Conservation (phyloP, 2,329 filamentous ascomycete genomes). For the Colletotrichum sp. region DNA sequence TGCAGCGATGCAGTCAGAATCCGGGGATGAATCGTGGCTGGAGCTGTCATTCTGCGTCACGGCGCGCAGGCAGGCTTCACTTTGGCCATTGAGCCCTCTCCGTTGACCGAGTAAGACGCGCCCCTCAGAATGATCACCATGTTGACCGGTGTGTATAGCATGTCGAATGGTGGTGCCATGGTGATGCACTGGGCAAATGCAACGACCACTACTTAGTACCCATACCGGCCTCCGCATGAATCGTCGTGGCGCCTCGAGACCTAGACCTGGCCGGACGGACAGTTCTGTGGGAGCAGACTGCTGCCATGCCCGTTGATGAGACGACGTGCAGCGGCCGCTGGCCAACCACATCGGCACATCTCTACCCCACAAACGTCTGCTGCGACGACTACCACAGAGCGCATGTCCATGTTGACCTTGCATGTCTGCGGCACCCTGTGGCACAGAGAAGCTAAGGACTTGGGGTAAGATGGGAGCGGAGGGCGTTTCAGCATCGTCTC, state of each 20-base stretch:
- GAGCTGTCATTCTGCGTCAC: background rate
- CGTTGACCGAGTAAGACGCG: background rate
- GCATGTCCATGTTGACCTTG: background rate
- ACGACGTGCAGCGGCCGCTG: background rate
- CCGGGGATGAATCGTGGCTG: background rate
- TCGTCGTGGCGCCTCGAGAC: background rate
- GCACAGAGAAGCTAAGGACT: slow-evolving; percentile 2
- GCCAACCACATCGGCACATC: slow-evolving; percentile 1
- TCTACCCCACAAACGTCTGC: slow-evolving; percentile 10
- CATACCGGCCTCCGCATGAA: background rate
- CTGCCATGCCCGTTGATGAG: slow-evolving; percentile 18
- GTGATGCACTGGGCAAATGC: background rate
- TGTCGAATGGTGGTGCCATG: background rate
- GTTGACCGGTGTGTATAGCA: background rate
- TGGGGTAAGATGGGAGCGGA: background rate
- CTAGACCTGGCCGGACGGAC: background rate
- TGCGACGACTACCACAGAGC: background rate
- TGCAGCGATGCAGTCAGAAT: slow-evolving; percentile 5
- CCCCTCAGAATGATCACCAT: background rate
- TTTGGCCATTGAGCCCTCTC: background rate
- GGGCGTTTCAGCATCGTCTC: slow-evolving; percentile 16
- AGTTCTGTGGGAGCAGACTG: background rate
- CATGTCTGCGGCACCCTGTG: background rate
- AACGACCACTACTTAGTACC: background rate
- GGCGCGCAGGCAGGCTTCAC: background rate